These are phyloP conservation scores for Phyllostachys edulis DNA, from an alignment of 176 grass and related monocot genomes.

Conservation along the genomic window DNA sequence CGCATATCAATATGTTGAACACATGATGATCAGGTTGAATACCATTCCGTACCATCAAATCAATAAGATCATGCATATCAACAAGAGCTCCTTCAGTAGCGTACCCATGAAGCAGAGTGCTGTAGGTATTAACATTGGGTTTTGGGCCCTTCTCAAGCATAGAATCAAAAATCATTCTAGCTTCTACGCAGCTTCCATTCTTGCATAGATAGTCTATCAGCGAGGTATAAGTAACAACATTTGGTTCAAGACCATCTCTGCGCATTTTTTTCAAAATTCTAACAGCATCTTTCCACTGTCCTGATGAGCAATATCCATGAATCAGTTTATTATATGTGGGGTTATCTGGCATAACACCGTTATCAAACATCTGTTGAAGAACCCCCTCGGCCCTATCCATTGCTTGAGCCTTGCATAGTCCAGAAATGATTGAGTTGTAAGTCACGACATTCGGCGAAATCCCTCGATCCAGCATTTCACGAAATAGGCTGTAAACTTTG, in stretches of 20 bases:
- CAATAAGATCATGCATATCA: no score
- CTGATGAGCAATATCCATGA: background rate
- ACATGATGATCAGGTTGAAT: no score
- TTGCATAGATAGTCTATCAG: no score
- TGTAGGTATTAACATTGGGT: background rate
- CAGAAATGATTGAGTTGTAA: background rate
- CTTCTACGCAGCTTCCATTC: no score
- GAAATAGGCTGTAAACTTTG: background rate
- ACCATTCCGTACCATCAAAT: no score
- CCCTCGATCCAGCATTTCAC: background rate
- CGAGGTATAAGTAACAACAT: background rate
- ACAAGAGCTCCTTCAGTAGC: no score
- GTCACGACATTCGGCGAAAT: background rate
- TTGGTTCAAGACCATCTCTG: background rate
- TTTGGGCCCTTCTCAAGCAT: no score
- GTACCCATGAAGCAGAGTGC: no score
- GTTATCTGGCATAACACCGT: fast-evolving
- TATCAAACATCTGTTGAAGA: background rate
- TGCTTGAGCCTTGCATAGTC: background rate
- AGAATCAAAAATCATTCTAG: no score
- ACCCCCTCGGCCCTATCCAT: background rate
- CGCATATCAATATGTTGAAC: no score
- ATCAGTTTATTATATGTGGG: background rate
- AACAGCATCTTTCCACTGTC: background rate
- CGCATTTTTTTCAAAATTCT: background rate